Conservation (phyloP, 1,284 basidiomycete species). For the Chalciporus sp. region DNA sequence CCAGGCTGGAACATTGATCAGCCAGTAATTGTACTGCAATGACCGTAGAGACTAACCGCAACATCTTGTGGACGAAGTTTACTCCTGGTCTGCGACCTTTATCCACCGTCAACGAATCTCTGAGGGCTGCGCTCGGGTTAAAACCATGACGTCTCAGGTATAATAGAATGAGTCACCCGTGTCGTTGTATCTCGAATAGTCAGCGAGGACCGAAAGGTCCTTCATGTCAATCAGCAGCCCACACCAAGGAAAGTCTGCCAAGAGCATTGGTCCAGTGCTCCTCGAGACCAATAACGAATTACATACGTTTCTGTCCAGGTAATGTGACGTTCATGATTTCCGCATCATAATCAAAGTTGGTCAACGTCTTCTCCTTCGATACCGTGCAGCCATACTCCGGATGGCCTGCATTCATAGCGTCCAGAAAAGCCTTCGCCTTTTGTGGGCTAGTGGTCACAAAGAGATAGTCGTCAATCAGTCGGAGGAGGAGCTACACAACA, state of each 20-base stretch:
- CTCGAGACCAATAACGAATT: background rate
- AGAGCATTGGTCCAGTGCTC: constrained; percentile 1
- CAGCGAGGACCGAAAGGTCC: constrained; percentile 74
- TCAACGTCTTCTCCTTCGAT: constrained; percentile 84
- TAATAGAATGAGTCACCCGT: constrained; percentile 44
- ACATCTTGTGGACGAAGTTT: constrained; percentile 66
- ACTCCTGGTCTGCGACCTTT: constrained; percentile 58
- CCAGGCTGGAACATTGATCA: constrained; percentile 47
- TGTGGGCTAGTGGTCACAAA: constrained; percentile 74
- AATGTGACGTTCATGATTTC: constrained; percentile 55
- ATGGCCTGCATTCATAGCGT: constrained; percentile 83
- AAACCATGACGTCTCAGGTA: background rate
- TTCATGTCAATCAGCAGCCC: constrained; percentile 78
- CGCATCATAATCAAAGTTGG: constrained; percentile 78
- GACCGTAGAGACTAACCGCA: constrained; percentile 51
- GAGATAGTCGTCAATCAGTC: constrained; percentile 94
- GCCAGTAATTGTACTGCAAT: background rate
- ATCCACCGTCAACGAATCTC: constrained; percentile 67
- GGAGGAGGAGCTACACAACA: constrained; percentile 64
- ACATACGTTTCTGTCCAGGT: constrained; percentile 49
- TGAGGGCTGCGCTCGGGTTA: constrained; percentile 44
- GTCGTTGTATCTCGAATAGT: constrained; percentile 68
- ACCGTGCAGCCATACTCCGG: constrained; percentile 94
- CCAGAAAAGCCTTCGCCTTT: constrained; percentile 74
- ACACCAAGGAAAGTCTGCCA: constrained; percentile 84